Evolutionary conservation across 495 filamentous ascomycete genomes (phyloP).

Genomic region (Halenospora varia): DNA sequence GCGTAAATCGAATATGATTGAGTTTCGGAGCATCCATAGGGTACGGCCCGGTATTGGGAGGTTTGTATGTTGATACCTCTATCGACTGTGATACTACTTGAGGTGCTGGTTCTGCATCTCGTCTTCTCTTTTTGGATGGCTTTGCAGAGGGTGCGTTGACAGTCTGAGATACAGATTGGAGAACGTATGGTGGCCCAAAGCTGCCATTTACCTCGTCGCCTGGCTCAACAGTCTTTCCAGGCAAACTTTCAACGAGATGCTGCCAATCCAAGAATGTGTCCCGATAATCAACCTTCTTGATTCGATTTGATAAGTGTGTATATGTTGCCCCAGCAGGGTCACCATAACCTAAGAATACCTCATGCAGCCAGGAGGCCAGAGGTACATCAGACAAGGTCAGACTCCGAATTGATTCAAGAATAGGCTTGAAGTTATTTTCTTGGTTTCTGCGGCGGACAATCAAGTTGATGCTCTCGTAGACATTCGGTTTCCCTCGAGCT

Average conservation of each 20-base stretch:
- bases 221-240: conserved; percentile 78
- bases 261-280: conserved; percentile 97
- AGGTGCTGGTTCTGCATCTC: conserved; percentile 61
- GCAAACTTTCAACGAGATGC: conserved; percentile 83
- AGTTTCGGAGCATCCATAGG: conserved; percentile 79
- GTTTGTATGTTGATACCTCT: conserved; percentile 86
- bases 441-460: conserved; percentile 78
- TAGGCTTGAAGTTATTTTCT: conserved; percentile 97
- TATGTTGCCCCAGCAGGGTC: conserved; percentile 87
- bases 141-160: conserved; percentile 41
- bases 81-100: conserved; percentile 57
- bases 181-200: conserved; percentile 83
- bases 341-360: conserved; percentile 95
- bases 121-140: conserved; percentile 76
- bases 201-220: conserved; percentile 63
- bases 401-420: conserved; percentile 85
- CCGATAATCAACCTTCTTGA: conserved; percentile 77
- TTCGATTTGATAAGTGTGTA: conserved; percentile 71
- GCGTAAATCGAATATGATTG: conserved; percentile 84
- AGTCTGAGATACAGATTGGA: conserved; percentile 56
- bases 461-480: conserved; percentile 85
- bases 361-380: conserved; percentile 88
- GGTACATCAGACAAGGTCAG: conserved; percentile 82
- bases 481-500: conserved; percentile 60
- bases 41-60: conserved; percentile 88